phyloP scores from a whole-genome alignment of 495 filamentous ascomycete species.

The Xylaria bambusicola region DNA sequence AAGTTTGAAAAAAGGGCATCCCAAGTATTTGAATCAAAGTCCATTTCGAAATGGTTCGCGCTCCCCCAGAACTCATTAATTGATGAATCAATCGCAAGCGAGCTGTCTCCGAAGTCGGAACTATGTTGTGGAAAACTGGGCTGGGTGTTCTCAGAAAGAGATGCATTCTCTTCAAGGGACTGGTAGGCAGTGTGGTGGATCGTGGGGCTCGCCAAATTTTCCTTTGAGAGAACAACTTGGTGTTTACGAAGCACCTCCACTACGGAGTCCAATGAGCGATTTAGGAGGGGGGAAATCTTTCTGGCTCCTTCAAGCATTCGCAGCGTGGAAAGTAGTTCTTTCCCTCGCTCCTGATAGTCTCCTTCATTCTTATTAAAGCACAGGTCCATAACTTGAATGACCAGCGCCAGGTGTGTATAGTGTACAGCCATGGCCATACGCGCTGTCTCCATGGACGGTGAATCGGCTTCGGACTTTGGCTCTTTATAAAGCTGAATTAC shows the following conservation, averaged over 20 bases:
- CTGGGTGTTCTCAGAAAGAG: background rate
- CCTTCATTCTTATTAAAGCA: conserved; percentile 19
- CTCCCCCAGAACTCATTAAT: conserved; percentile 9
- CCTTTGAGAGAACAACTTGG: background rate
- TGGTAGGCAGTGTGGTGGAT: background rate
- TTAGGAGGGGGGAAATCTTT: background rate
- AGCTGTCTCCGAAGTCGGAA: background rate
- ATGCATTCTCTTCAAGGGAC: too few species aligned
- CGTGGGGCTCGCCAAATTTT: background rate
- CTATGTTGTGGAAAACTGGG: background rate
- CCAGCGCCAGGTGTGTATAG: conserved; percentile 32
- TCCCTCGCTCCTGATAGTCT: background rate
- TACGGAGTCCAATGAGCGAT: conserved; percentile 2
- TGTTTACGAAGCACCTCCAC: background rate
- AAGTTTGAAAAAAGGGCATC: conserved; percentile 1
- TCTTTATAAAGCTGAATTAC: background rate
- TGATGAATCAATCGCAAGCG: background rate
- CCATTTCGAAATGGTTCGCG: conserved; percentile 1
- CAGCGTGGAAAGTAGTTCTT: background rate
- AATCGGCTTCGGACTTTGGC: conserved; percentile 17
- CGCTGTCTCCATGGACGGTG: conserved; percentile 18
- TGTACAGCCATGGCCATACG: conserved; percentile 29
- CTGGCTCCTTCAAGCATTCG: background rate
- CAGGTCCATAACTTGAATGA: conserved; percentile 37
- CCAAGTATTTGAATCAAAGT: conserved; percentile 1